Conservation (phyloP, 2,329 filamentous ascomycete genomes). For the Sarocladium kiliense region DNA sequence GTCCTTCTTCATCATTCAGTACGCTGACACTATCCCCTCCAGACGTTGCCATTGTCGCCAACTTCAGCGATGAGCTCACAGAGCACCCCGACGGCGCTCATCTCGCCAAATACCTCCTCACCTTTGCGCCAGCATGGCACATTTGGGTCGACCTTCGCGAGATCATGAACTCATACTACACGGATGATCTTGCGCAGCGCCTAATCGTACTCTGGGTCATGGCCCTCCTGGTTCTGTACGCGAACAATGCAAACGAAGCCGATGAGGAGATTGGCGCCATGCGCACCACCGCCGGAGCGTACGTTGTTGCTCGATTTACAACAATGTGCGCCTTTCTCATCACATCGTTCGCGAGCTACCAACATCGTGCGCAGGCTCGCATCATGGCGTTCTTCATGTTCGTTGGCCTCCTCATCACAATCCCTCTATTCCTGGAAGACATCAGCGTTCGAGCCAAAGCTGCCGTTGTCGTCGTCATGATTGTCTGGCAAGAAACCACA, state of each 20-base stretch:
- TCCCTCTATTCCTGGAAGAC: constrained; percentile 37
- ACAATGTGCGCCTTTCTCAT: constrained; percentile 33
- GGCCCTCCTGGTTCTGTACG: constrained; percentile 41
- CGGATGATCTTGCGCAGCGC: constrained; percentile 42
- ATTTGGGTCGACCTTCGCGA: constrained; percentile 45
- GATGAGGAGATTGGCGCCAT: constrained; percentile 38
- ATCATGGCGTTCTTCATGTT: constrained; percentile 37
- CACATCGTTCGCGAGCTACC: constrained; percentile 40
- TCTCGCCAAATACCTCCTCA: constrained; percentile 42
- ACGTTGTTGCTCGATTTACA: constrained; percentile 38
- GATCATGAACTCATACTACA: constrained; percentile 48
- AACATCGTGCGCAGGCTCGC: constrained; percentile 40
- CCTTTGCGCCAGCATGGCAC: constrained; percentile 43
- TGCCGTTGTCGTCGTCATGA: constrained; percentile 34
- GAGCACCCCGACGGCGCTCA: constrained; percentile 38
- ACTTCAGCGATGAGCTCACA: constrained; percentile 41
- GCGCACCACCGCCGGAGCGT: constrained; percentile 39
- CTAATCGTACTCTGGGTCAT: constrained; percentile 45
- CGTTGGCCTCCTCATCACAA: constrained; percentile 33
- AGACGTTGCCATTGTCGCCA: constrained; percentile 44
- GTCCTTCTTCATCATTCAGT: too few species aligned
- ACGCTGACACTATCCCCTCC: not conserved
- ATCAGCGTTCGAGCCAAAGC: constrained; percentile 36
- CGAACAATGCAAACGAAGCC: constrained; percentile 39
- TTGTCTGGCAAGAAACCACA: constrained; percentile 34